These are phyloP conservation scores for Podospora bellae-mahoneyi DNA, from an alignment of 495 filamentous ascomycete species.

Conservation along the genomic window DNA sequence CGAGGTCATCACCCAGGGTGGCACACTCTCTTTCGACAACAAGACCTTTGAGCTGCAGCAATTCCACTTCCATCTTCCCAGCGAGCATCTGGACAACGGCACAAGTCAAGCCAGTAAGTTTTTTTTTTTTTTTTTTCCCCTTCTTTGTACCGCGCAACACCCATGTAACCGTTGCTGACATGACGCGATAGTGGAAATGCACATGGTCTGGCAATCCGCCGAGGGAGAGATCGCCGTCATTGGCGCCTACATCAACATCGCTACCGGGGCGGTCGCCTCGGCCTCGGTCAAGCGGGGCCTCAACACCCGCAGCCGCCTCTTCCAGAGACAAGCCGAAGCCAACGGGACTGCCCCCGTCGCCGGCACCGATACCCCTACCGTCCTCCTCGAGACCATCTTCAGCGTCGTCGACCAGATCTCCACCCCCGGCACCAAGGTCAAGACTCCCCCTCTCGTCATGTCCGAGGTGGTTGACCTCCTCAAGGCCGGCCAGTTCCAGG, in stretches of 20 bases:
- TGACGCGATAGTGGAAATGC: constrained; percentile 53
- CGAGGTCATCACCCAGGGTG: constrained; percentile 48
- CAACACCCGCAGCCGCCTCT: constrained; percentile 13
- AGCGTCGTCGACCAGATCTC: constrained; percentile 50
- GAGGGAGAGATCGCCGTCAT: constrained; percentile 52
- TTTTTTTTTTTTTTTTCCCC: too few species aligned
- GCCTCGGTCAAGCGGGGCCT: constrained; percentile 14
- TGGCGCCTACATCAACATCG: constrained; percentile 58
- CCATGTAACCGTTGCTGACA: constrained; percentile 13
- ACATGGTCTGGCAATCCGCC: constrained; percentile 59
- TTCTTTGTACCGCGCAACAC: too few species aligned
- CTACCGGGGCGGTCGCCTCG: constrained; percentile 31
- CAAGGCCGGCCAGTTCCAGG: constrained; percentile 46
- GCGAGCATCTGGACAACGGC: constrained; percentile 58
- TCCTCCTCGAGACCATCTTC: constrained; percentile 55
- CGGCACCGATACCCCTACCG: constrained; percentile 32
- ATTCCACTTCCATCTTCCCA: constrained; percentile 69
- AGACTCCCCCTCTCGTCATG: constrained; percentile 56
- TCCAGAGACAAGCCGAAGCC: constrained; percentile 10
- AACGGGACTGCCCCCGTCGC: constrained; percentile 8
- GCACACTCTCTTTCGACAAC: constrained; percentile 42
- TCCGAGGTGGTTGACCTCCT: constrained; percentile 49
- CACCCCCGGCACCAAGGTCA: constrained; percentile 51
- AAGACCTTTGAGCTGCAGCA: constrained; percentile 54
- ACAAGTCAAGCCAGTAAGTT: constrained; percentile 43